Evolutionary conservation across 441 rosid species (phyloP), one percentile per base, ranked within the genome.

Genomic region (Pelargonium cotyledonis): DNA sequence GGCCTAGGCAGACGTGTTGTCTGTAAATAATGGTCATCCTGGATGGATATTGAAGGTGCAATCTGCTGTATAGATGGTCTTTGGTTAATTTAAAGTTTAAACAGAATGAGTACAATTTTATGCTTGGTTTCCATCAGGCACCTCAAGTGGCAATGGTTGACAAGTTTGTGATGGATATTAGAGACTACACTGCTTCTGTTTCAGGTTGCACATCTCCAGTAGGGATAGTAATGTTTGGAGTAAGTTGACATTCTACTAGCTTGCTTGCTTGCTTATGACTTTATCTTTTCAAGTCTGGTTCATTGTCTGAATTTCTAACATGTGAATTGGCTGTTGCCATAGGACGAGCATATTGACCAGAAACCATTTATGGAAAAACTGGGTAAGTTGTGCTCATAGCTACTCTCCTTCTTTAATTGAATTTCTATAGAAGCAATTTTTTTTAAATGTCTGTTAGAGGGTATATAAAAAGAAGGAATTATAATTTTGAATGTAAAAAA

Each of bases 191-290:
- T 15, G 29, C 79, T 65, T 73, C 72, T 72, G 79, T 80, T 70
- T 90, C 96, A 41, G 89, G 83, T 70, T 76, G 73, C 67, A 41
- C 79, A 12, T 80, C 89, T 29, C 96, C 97, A 0, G 62, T 80
- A 41, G 95, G 85, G 47, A 82, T 93, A 68, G 80, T 93, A 70
- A 81, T 93, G 81, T 79, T 90, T 77, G 96, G 86, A 75, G 98
- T 90, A 79, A 78, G 85, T 62, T 78, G n/a, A 51, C 63, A 63
- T 66, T 71, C 66, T 67, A 11, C 69, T 15, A 15, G 1, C 5
- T 31, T 68, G 38, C 51, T 72, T 67, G 15, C 47, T 64, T 38
- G 21, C 43, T n/a, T 19, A 49, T 75, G 65, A 40, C 67, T 62
- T 38, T 70, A 38, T 63, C 15, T 75, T 64, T 41, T 46, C 43